phyloP scores from a whole-genome alignment of 2,329 filamentous ascomycete genomes.

The Periconia digitata region DNA sequence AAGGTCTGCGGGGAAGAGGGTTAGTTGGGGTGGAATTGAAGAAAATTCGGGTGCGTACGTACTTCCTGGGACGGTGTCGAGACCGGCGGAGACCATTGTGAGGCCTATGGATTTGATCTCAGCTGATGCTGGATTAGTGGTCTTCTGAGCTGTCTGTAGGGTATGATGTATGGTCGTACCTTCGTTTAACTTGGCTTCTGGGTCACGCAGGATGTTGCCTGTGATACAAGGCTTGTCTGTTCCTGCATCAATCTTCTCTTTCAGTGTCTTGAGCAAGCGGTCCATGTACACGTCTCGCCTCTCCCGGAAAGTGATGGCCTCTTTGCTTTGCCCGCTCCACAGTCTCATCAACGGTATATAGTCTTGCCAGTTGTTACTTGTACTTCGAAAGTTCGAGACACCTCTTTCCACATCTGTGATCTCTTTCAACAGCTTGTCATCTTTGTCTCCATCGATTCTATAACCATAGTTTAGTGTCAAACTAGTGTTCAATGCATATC shows the following conservation, averaged over 20 bases:
- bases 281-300: slow-evolving; percentile 68
- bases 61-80: slow-evolving; percentile 73
- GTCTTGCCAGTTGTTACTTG: slow-evolving; percentile 82
- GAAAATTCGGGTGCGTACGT: not conserved
- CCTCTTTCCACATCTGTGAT: slow-evolving; percentile 75
- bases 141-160: not conserved
- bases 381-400: slow-evolving; percentile 74
- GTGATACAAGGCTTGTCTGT: slow-evolving; percentile 70
- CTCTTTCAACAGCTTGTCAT: slow-evolving; percentile 68
- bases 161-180: slow-evolving; percentile 44
- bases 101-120: slow-evolving; percentile 81
- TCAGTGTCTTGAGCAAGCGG: slow-evolving; percentile 60
- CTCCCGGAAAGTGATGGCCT: slow-evolving; percentile 66
- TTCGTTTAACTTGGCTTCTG: slow-evolving; percentile 68
- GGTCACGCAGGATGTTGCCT: slow-evolving; percentile 70
- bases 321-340: slow-evolving; percentile 61
- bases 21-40: not conserved
- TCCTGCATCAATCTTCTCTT: slow-evolving; percentile 62
- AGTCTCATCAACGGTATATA: slow-evolving; percentile 76
- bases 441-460: slow-evolving; percentile 70
- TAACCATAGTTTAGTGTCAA: slow-evolving; percentile 79
- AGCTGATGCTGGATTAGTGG: slow-evolving; percentile 48
- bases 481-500: slow-evolving; percentile 75
- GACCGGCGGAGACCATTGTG: slow-evolving; percentile 78
- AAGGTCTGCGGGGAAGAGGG: slow-evolving; percentile 54